Evolutionary conservation across 2,329 filamentous ascomycete genomes (phyloP).

Genomic region (Aspergillus transmontanensis): DNA sequence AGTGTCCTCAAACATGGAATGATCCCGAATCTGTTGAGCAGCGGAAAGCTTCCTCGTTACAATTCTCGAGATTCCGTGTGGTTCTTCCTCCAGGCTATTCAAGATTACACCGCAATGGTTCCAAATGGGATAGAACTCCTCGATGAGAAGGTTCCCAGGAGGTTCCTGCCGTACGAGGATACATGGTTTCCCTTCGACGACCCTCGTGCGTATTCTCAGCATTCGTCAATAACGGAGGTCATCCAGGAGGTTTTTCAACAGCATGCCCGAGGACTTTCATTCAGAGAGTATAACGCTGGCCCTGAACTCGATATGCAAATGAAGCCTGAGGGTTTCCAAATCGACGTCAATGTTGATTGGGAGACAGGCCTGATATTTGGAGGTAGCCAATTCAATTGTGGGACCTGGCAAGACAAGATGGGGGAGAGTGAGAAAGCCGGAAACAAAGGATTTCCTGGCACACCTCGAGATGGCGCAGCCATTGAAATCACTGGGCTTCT

Average conservation of each 20-base stretch:
- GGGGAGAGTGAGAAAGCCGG: constrained; percentile 91
- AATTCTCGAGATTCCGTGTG: constrained; percentile 96
- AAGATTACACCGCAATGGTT: constrained; percentile 83
- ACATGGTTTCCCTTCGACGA: constrained; percentile 88
- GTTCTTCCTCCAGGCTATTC: constrained; percentile 96
- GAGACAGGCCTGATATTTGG: constrained; percentile 87
- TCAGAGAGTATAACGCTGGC: constrained; percentile 92
- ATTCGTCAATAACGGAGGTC: constrained; percentile 82
- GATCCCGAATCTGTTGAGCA: constrained; percentile 91
- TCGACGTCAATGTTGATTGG: constrained; percentile 91
- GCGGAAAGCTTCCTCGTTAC: constrained; percentile 83
- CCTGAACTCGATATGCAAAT: constrained; percentile 88
- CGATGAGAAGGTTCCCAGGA: constrained; percentile 73
- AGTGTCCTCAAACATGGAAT: constrained; percentile 97
- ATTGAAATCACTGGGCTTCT: constrained; percentile 92
- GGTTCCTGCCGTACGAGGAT: constrained; percentile 94
- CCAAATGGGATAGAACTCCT: constrained; percentile 76
- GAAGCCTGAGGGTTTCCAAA: constrained; percentile 88
- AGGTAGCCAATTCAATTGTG: constrained; percentile 91
- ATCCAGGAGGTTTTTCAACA: constrained; percentile 92
- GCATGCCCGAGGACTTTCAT: constrained; percentile 87
- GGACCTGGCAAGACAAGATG: constrained; percentile 99
- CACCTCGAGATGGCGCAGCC: constrained; percentile 93
- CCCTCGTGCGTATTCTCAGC: constrained; percentile 77
- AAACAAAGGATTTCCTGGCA: constrained; percentile 91